Evolutionary conservation across 352 stramenopile genomes (phyloP), one percentile per base, ranked within the genome.

Genomic region (Phytophthora tentaculata): DNA sequence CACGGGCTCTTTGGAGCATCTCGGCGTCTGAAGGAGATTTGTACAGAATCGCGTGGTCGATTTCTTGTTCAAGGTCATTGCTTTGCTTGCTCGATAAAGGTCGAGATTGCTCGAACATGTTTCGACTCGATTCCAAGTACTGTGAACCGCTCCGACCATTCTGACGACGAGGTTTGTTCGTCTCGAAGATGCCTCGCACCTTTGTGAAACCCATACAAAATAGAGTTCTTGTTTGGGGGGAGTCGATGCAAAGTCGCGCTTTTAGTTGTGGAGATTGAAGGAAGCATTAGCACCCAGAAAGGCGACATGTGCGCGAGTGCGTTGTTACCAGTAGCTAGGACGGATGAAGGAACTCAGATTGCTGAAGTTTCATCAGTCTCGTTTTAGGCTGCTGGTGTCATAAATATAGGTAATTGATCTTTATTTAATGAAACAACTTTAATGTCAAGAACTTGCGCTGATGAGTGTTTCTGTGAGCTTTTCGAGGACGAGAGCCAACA

Each of bases 1-100:
- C 56, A 39, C 63, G 63, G 32, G 56, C 63, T 48, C 63, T 39
- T 26, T 56, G 13, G 7, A 70, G 48, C 63, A 70, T 70, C 10
- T 65, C 32, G 1, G 22, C 19, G 20, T 65, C 56, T 2, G 63
- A 56, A 10, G 63, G 63, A 23, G 22, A 39, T 16, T 65, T 64
- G 39, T 65, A 65, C n/a, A 49, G 44, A 2, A 12, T 29, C 20
- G n/a, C 19, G 8, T 26, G 19, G 19, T 50, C 44, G 4, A 23
- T 7, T 50, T 48, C 54, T 17, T n/a, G 19, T 5, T 70, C 55
- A 5, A 56, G 12, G 13, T 65, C 29, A 20, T 55, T 45, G 12
- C 55, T 60, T 12, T 32, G 12, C 8, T 59, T 20, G 3, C 52
- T 69, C 5, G 53, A 53, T 39, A 53, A 47, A 12, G 63, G 52